Evolutionary conservation across 345 rosid species (phyloP).

Genomic region (Euphorbia tirucalli): DNA sequence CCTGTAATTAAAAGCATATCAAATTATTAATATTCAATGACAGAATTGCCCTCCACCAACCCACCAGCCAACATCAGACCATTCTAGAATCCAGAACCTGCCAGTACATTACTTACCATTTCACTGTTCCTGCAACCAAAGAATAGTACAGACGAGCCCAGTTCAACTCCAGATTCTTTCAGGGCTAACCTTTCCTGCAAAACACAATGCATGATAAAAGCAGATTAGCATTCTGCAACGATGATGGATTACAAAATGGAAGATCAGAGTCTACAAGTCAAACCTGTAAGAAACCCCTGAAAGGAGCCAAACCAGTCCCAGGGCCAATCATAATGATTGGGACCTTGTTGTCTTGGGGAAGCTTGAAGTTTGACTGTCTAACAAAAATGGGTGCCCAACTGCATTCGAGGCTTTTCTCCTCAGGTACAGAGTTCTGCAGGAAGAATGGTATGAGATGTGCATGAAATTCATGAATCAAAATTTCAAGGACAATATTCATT

Average conservation of each 20-base stretch:
- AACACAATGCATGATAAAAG: neutral
- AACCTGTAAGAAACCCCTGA: slow-evolving; percentile 97
- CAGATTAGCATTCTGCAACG: neutral
- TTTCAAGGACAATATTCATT: neutral
- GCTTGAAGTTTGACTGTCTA: slow-evolving; percentile 90
- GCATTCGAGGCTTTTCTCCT: slow-evolving; percentile 64
- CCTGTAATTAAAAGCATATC: slow-evolving; percentile 40
- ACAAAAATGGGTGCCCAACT: slow-evolving; percentile 84
- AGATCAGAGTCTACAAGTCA: neutral
- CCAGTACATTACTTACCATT: slow-evolving; percentile 44
- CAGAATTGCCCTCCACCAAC: neutral
- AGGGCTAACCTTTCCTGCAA: slow-evolving; percentile 74
- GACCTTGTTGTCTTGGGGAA: slow-evolving; percentile 68
- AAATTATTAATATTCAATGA: neutral
- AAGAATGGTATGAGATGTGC: neutral
- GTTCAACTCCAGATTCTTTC: slow-evolving; percentile 70
- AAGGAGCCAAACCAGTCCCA: slow-evolving; percentile 97
- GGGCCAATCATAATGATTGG: slow-evolving; percentile 97
- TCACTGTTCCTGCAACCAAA: slow-evolving; percentile 94
- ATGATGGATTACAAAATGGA: neutral
- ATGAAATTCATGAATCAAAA: neutral
- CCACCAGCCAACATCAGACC: slow-evolving; percentile 8
- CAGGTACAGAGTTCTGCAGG: slow-evolving; percentile 61
- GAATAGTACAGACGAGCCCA: slow-evolving; percentile 78
- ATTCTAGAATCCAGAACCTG: slow-evolving; percentile 9